Evolutionary conservation across 2,329 filamentous ascomycete genomes (phyloP).

Genomic region (Atkinsonella hypoxylon): DNA sequence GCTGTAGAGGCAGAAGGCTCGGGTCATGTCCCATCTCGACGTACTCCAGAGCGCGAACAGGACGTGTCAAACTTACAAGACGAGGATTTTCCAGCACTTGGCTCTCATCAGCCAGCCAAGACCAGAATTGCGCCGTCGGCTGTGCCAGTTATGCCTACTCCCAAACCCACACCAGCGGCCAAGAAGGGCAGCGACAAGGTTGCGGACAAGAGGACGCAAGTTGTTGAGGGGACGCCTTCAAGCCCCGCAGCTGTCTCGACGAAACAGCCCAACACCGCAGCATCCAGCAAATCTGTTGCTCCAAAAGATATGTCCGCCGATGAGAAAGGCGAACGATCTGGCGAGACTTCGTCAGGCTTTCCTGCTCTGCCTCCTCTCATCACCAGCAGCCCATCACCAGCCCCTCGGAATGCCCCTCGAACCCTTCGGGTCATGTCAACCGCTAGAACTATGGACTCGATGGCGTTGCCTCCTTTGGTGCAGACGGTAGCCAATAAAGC

Average conservation of each 20-base stretch:
- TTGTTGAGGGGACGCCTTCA: background rate
- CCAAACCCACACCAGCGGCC: conserved; percentile 21
- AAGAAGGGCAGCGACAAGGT: conserved; percentile 21
- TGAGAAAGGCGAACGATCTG: conserved; percentile 5
- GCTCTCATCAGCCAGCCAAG: conserved; percentile 30
- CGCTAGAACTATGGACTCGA: conserved; percentile 45
- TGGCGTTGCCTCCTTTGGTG: conserved; percentile 26
- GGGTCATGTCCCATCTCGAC: conserved; percentile 31
- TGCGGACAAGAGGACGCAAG: conserved; percentile 13
- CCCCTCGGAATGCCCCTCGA: conserved; percentile 42
- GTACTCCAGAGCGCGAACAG: conserved; percentile 13
- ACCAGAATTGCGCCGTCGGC: conserved; percentile 19
- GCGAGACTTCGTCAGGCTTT: conserved; percentile 28
- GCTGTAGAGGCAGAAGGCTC: conserved; percentile 34
- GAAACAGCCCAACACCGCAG: background rate
- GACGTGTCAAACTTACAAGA: conserved; percentile 32
- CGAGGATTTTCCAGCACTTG: conserved; percentile 51
- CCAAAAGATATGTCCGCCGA: conserved; percentile 2
- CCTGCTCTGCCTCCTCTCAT: conserved; percentile 37
- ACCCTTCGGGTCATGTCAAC: conserved; percentile 50
- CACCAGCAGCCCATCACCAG: conserved; percentile 34
- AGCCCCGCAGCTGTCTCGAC: background rate
- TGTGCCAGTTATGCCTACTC: conserved; percentile 22
- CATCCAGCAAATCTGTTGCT: background rate
- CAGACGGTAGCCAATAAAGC: conserved; percentile 18